Percentiles rank a stretch among this genome's conserved stretches.
Conservation (phyloP, 2,329 filamentous ascomycete species). For the Pseudopithomyces chartarum region DNA sequence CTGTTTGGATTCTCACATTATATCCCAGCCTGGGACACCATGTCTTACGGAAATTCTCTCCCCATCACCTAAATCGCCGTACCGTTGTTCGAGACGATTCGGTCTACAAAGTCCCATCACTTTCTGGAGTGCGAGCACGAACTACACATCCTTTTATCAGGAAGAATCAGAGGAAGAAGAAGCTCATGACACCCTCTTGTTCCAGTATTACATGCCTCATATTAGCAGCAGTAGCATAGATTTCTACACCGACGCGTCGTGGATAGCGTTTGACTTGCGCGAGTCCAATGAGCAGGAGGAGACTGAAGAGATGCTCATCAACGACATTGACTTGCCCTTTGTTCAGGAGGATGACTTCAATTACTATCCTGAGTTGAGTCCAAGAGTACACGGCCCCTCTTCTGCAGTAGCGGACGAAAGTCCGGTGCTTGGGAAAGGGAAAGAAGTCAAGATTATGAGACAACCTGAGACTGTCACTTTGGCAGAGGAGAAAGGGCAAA, state of each 20-base stretch:
- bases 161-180: background rate
- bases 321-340: conserved; percentile 13
- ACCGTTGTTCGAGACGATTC: background rate
- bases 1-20: conserved; percentile 3
- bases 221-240: conserved; percentile 10
- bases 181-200: background rate
- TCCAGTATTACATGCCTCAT: conserved; percentile 19
- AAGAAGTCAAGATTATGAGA: background rate
- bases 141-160: background rate
- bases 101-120: background rate
- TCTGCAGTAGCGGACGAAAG: background rate
- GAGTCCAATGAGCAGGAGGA: background rate
- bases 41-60: background rate
- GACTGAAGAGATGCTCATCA: background rate
- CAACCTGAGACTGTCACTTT: background rate
- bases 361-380: conserved; percentile 16
- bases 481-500: conserved; percentile 3
- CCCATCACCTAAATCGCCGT: background rate
- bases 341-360: conserved; percentile 17
- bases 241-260: conserved; percentile 10
- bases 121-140: background rate
- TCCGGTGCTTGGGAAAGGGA: background rate
- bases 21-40: background rate
- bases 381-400: background rate
- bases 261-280: conserved; percentile 6